Percentiles rank a stretch among this genome's conserved stretches.
Conservation (phyloP, 1,139 yeast genomes). For the Magnusiomyces paraingens region DNA sequence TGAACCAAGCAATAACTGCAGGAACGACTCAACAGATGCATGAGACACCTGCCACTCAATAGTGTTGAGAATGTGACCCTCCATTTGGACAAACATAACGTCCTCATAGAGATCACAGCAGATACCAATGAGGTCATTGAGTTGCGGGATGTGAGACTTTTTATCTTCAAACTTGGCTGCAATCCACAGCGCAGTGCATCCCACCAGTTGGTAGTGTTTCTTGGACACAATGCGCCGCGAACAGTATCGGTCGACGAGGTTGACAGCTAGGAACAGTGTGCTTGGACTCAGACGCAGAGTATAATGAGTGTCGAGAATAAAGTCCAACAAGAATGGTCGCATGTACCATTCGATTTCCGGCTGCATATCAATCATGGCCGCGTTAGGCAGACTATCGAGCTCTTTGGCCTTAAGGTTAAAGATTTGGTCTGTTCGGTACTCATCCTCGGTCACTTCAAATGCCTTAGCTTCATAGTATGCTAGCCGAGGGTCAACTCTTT, state of each 20-base stretch:
- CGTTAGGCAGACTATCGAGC: conserved; percentile 29
- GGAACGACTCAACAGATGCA: conserved; percentile 40
- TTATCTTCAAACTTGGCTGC: conserved; percentile 94
- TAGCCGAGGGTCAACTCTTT: conserved; percentile 10
- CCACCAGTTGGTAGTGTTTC: conserved; percentile 87
- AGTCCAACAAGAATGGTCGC: conserved; percentile 86
- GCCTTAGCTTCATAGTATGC: conserved; percentile 12
- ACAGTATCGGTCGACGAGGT: conserved; percentile 85
- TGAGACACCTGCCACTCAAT: conserved; percentile 78
- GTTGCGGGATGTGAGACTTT: conserved; percentile 77
- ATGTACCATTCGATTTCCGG: conserved; percentile 92
- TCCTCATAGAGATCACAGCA: conserved; percentile 83
- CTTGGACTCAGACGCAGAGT: conserved; percentile 75
- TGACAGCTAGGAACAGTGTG: conserved; percentile 73
- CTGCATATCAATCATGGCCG: conserved; percentile 76
- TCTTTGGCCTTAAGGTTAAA: conserved; percentile 33
- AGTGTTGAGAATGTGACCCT: conserved; percentile 79
- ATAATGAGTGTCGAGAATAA: conserved; percentile 72
- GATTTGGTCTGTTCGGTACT: conserved; percentile 34
- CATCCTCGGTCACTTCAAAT: conserved; percentile 20
- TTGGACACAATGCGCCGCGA: conserved; percentile 87
- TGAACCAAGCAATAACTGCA: conserved; percentile 27
- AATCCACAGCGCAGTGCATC: conserved; percentile 91
- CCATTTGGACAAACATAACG: conserved; percentile 94
- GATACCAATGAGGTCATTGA: conserved; percentile 67